Evolutionary conservation across 108 stramenopile species (phyloP), one percentile per base, ranked within the genome.

Genomic region (Pseudonitzschia multiseries): DNA sequence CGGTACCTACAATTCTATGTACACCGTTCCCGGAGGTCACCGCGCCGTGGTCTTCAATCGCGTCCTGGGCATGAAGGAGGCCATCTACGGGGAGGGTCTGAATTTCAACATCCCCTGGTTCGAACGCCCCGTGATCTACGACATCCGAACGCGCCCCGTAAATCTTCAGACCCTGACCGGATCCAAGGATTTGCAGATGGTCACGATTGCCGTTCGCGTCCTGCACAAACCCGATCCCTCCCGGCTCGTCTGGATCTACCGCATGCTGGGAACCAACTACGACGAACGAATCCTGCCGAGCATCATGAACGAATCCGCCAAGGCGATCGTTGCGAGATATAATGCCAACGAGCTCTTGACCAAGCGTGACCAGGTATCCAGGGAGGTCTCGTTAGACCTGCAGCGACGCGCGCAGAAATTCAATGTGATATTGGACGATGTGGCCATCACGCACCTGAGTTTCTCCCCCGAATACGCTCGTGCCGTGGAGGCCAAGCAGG

Each of bases 401-500:
- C 66, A 73, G 66, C 69, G 74, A 46, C 97, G 99, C 56, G 96
- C 97, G 22, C 68, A 76, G 13, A 78, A 84, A 57, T 99, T 99
- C 80, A 87, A 96, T 79, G 79, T 94, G 5, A 13, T 89, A 46
- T 68, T 96, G 80, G 97, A 99, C 81, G 99, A 99, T 89, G 96
- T 98, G 22, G 96, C 98, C 56, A 98, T 99, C 78, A 99, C 99
- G 5, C 98, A 99, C 80, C 87, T 99, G 78, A 80, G 88, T 43
- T 99, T 99, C 90, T 96, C 94, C 72, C 88, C 95, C 46, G 99
- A 99, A 83, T 99, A 99, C 82, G 97, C 97, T 27, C 87, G 87
- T 42, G 99, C 99, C 42, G 98, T 99, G 24, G 99, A 99, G 87
- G 95, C 96, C 42, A 99, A 99, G 91, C 99, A 99, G 82, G 99